Conservation (phyloP, 2,329 filamentous ascomycete species). For the Trichothecium sympodiale region DNA sequence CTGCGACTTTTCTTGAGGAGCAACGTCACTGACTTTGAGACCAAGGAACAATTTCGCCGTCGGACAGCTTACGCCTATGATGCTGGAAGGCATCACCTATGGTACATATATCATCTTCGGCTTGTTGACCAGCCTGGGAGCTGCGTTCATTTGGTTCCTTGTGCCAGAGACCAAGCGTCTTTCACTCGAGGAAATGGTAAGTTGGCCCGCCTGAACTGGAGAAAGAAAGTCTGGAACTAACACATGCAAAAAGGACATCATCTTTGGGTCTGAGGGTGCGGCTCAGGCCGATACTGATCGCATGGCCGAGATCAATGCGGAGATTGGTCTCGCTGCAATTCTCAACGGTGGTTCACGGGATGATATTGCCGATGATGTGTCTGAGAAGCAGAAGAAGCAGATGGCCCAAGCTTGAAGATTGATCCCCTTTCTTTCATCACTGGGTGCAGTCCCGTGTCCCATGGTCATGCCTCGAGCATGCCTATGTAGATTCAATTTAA, state of each 20-base stretch:
- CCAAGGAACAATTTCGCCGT: constrained; percentile 52
- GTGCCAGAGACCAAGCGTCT: constrained; percentile 55
- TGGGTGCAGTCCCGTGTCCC: too few relatives aligned
- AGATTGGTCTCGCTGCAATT: constrained; percentile 49
- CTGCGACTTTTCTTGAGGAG: background rate
- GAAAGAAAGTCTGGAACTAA: too few relatives aligned
- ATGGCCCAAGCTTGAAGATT: background rate
- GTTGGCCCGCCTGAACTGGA: constrained; percentile 3
- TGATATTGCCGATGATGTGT: background rate
- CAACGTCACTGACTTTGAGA: too few relatives aligned
- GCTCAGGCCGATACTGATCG: constrained; percentile 56
- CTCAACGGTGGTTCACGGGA: constrained; percentile 8
- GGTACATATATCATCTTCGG: constrained; percentile 66
- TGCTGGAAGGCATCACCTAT: constrained; percentile 53
- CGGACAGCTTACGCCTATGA: constrained; percentile 58
- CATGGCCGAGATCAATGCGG: constrained; percentile 61
- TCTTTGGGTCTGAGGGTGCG: constrained; percentile 57
- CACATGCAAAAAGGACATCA: constrained; percentile 40
- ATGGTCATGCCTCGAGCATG: too few relatives aligned
- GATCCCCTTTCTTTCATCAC: too few relatives aligned
- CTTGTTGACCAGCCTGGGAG: constrained; percentile 49
- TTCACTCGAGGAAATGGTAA: constrained; percentile 53
- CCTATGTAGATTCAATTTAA: too few relatives aligned
- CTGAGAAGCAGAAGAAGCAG: background rate
- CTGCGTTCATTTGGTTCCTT: constrained; percentile 50